Percentiles rank a stretch among this genome's conserved stretches.
Evolutionary conservation across 257 asterid species (phyloP).

Genomic region (Jaltomata sinuosa): DNA sequence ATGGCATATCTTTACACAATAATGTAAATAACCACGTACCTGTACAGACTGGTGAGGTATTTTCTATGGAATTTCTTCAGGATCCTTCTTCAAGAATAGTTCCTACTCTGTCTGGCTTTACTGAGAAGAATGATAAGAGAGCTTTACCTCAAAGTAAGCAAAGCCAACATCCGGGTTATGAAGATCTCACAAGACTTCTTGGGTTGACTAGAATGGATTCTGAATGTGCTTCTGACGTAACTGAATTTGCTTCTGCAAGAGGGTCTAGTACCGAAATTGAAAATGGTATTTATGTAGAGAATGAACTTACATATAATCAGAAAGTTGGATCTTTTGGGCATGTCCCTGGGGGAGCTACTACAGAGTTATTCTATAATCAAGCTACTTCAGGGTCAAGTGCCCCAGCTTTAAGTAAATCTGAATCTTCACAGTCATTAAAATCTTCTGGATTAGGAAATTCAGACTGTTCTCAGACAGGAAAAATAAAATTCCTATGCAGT

Average conservation of each 20-base stretch:
- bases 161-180: slow-evolving; percentile 36
- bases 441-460: slow-evolving; percentile 29
- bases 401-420: slow-evolving; percentile 26
- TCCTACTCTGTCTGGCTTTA: slow-evolving; percentile 22
- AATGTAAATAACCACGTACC: slow-evolving; percentile 27
- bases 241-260: slow-evolving; percentile 41
- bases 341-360: slow-evolving; percentile 14
- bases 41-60: slow-evolving; percentile 56
- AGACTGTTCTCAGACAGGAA: slow-evolving; percentile 41
- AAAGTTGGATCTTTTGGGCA: slow-evolving; percentile 23
- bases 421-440: slow-evolving; percentile 26
- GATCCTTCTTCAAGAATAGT: slow-evolving; percentile 33
- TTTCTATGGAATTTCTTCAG: slow-evolving; percentile 40
- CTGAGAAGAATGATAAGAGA: slow-evolving; percentile 18
- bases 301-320: slow-evolving; percentile 11
- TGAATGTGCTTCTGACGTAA: slow-evolving; percentile 42
- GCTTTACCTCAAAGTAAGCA: slow-evolving; percentile 21
- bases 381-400: slow-evolving; percentile 15
- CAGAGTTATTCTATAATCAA: slow-evolving; percentile 17
- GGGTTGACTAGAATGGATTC: slow-evolving; percentile 60
- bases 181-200: slow-evolving; percentile 53
- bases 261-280: slow-evolving; percentile 38
- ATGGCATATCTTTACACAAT: slow-evolving; percentile 16
- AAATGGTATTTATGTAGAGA: slow-evolving; percentile 20
- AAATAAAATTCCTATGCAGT: slow-evolving; percentile 53